Evolutionary conservation across 192 early-diverging fungal genomes (phyloP).

Genomic region (Backusella parvicylindrica): DNA sequence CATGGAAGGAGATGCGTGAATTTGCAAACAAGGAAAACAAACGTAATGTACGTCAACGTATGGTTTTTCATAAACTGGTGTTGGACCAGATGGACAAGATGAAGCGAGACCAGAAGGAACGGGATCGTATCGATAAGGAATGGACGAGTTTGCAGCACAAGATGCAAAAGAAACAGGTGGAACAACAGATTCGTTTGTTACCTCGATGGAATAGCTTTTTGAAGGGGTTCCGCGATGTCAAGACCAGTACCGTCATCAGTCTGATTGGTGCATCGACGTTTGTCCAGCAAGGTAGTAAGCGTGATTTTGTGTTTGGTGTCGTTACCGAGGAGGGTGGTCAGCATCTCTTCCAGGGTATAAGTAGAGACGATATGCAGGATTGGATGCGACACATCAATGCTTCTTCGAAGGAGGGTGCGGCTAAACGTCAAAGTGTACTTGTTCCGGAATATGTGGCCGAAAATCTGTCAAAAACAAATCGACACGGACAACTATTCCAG

Average conservation of each 20-base stretch:
- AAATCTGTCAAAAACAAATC: neutral
- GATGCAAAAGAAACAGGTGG: slow-evolving; percentile 40
- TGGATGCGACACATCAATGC: slow-evolving; percentile 66
- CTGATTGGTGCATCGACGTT: slow-evolving; percentile 64
- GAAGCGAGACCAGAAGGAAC: slow-evolving; percentile 62
- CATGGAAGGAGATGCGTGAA: slow-evolving; percentile 38
- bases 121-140: slow-evolving; percentile 57
- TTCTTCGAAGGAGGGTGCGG: slow-evolving; percentile 63
- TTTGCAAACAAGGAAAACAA: slow-evolving; percentile 34
- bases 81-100: slow-evolving; percentile 58
- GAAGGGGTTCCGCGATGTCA: neutral
- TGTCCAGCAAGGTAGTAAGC: slow-evolving; percentile 56
- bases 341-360: slow-evolving; percentile 65
- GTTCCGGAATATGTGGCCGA: slow-evolving; percentile 42
- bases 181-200: slow-evolving; percentile 31
- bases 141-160: slow-evolving; percentile 49
- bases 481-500: neutral
- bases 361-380: slow-evolving; percentile 64
- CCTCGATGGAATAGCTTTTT: slow-evolving; percentile 37
- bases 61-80: slow-evolving; percentile 47
- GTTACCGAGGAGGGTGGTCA: slow-evolving; percentile 74
- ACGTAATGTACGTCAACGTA: neutral
- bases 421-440: slow-evolving; percentile 62
- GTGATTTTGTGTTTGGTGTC: slow-evolving; percentile 69
- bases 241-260: slow-evolving; percentile 51